A percentile compares a stretch with the other conserved stretches of the same genome.
phyloP scores from a whole-genome alignment of 805 yeast genomes.

The Wickerhamia fluorescens region DNA sequence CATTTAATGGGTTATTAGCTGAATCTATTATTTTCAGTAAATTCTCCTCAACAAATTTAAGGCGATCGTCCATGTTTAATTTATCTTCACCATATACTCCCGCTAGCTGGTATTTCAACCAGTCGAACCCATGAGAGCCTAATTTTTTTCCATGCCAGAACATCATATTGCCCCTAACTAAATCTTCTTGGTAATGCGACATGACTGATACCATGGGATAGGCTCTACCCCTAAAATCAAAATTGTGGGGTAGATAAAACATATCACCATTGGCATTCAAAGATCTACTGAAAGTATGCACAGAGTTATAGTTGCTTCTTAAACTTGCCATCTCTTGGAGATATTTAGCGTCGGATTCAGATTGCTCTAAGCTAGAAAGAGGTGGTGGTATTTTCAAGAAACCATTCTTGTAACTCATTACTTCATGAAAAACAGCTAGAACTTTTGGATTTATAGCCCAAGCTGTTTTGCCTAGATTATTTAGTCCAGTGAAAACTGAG shows the following conservation, averaged over 20 bases:
- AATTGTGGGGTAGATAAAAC: conserved; percentile 29
- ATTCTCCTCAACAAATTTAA: conserved; percentile 19
- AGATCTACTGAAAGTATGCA: conserved; percentile 17
- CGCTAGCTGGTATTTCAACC: conserved; percentile 36
- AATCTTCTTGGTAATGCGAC: conserved; percentile 30
- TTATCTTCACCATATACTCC: conserved; percentile 26
- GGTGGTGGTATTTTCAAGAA: conserved; percentile 22
- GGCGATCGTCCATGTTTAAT: conserved; percentile 16
- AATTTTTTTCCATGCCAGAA: conserved; percentile 32
- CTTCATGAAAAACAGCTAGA: conserved; percentile 14
- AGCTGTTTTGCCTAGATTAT: conserved; percentile 20
- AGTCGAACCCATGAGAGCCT: conserved; percentile 27
- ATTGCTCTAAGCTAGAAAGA: conserved; percentile 1
- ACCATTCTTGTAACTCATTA: conserved; percentile 13
- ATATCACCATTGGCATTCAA: conserved; percentile 26
- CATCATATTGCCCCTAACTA: conserved; percentile 25
- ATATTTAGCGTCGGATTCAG: conserved; percentile 3
- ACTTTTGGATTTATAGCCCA: conserved; percentile 32
- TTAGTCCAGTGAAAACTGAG: conserved; percentile 21
- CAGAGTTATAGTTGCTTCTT: conserved; percentile 14
- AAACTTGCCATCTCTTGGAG: conserved; percentile 9
- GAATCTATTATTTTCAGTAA: conserved; percentile 16
- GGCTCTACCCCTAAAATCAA: conserved; percentile 37
- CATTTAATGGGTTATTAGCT: conserved; percentile 20
- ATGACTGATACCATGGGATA: conserved; percentile 32